Evolutionary conservation across 2,329 filamentous ascomycete genomes (phyloP).

Genomic region (Colletotrichum abscissum): DNA sequence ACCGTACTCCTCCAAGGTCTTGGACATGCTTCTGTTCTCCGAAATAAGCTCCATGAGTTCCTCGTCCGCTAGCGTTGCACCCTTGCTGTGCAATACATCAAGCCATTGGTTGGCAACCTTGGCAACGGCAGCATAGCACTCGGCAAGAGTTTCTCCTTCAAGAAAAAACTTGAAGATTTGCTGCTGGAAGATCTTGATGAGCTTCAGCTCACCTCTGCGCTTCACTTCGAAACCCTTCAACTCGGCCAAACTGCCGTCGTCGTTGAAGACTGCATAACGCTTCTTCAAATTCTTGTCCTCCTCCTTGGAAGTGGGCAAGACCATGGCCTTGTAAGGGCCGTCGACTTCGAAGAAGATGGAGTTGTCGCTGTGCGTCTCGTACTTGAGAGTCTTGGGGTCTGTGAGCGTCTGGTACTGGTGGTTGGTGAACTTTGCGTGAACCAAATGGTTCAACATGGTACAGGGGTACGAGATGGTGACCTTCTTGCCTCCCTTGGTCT

Average conservation of each 20-base stretch:
- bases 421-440: constrained; percentile 95
- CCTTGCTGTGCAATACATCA: constrained; percentile 91
- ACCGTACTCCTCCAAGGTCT: constrained; percentile 96
- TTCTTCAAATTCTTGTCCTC: constrained; percentile 99
- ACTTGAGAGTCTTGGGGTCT: constrained; percentile 84
- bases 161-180: constrained; percentile 99
- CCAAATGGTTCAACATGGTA: constrained; percentile 98
- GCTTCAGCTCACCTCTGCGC: constrained; percentile 94
- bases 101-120: constrained; percentile 97
- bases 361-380: constrained; percentile 98
- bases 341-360: constrained; percentile 99
- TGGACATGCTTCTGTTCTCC: constrained; percentile 98
- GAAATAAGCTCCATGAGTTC: constrained; percentile 99
- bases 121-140: constrained; percentile 92
- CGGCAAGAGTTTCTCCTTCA: constrained; percentile 85
- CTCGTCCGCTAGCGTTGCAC: constrained; percentile 91
- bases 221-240: constrained; percentile 98
- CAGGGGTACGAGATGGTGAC: constrained; percentile 96
- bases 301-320: constrained; percentile 96
- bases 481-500: constrained; percentile 95
- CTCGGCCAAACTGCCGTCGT: constrained; percentile 94
- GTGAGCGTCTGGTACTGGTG: constrained; percentile 94
- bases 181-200: constrained; percentile 99
- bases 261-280: constrained; percentile 98
- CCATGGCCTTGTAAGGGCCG: constrained; percentile 97